These are phyloP conservation scores for Termitomyces sp. DNA, from an alignment of 1,284 basidiomycete genomes.

Conservation along the genomic window DNA sequence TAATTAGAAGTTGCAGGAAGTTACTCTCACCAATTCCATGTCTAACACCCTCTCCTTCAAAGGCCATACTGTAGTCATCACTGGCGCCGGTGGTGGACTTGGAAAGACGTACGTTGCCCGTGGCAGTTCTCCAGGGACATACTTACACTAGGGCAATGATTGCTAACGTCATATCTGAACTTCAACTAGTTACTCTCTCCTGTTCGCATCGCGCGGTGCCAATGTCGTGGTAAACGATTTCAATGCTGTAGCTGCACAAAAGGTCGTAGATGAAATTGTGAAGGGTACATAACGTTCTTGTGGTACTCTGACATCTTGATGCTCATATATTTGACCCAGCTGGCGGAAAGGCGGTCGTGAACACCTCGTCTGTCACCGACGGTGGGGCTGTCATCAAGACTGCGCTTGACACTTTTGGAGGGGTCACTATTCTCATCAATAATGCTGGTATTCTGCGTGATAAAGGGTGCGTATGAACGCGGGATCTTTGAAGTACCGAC, in stretches of 20 bases:
- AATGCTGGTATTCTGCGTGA: constrained; percentile 94
- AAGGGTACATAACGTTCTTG: constrained; percentile 46
- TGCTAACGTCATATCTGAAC: constrained; percentile 17
- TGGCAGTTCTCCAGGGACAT: not conserved
- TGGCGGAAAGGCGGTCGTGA: constrained; percentile 83
- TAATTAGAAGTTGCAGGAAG: not conserved
- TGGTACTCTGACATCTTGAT: not conserved
- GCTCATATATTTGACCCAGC: constrained; percentile 37
- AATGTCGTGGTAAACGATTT: constrained; percentile 97
- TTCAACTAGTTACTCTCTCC: constrained; percentile 71
- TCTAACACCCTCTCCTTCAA: constrained; percentile 67
- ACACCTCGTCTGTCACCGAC: constrained; percentile 87
- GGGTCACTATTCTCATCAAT: constrained; percentile 84
- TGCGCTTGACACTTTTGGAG: constrained; percentile 85
- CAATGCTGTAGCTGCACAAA: constrained; percentile 83
- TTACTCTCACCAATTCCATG: constrained; percentile 30
- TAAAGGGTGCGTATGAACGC: constrained; percentile 52
- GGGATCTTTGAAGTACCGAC: not conserved
- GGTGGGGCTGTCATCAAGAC: constrained; percentile 85
- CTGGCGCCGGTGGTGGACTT: constrained; percentile 93
- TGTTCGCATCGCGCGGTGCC: constrained; percentile 89
- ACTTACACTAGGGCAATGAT: not conserved
- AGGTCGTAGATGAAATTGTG: constrained; percentile 88
- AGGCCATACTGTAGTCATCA: constrained; percentile 90
- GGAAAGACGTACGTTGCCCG: constrained; percentile 70